Conservation (phyloP, 768 basidiomycete species). For the Trametes gibbosa region DNA sequence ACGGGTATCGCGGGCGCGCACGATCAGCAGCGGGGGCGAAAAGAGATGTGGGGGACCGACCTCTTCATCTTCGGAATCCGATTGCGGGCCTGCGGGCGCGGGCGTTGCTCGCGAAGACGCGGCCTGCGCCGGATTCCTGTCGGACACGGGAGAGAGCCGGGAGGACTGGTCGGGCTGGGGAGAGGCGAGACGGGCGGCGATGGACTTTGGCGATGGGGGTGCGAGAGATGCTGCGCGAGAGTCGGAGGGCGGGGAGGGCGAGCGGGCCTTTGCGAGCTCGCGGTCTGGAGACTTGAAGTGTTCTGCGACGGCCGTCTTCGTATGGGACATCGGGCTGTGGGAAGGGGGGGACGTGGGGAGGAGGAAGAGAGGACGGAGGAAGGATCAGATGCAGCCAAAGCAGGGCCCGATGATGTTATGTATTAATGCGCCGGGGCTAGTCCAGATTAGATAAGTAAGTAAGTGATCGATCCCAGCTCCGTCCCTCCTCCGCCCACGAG, state of each 20-base stretch:
- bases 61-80: slow-evolving; percentile 10
- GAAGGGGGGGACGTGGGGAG: neutral
- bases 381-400: neutral
- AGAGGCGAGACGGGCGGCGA: slow-evolving; percentile 12
- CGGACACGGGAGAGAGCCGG: neutral
- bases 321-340: slow-evolving; percentile 10
- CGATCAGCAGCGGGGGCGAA: neutral
- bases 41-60: neutral
- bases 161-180: neutral
- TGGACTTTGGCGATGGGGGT: slow-evolving; percentile 11
- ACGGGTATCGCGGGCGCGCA: slow-evolving; percentile 7
- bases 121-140: slow-evolving; percentile 1
- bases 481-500: neutral
- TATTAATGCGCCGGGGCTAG: neutral
- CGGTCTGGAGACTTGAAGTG: slow-evolving; percentile 14
- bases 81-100: neutral
- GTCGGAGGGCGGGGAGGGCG: slow-evolving; percentile 7
- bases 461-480: neutral
- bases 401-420: neutral
- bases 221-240: slow-evolving; percentile 10
- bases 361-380: neutral
- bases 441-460: neutral
- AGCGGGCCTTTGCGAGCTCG: slow-evolving; percentile 15
- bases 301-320: slow-evolving; percentile 9
- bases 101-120: neutral